phyloP scores from a whole-genome alignment of 2,329 filamentous ascomycete species.

The Talaromyces sp. region DNA sequence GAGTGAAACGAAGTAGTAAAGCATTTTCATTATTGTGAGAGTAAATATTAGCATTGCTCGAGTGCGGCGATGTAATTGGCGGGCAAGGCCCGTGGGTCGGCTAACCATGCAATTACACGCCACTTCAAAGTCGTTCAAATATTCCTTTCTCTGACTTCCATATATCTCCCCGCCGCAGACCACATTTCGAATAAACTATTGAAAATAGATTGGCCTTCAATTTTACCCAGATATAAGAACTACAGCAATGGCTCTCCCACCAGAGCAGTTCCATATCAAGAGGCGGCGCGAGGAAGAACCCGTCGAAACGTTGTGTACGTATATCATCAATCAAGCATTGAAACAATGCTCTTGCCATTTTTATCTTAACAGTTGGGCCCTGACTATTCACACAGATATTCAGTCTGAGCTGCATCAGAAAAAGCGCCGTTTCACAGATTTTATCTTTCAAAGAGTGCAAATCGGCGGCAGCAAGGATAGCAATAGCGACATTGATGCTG shows the following conservation, averaged over 20 bases:
- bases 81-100: neutral
- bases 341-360: no score
- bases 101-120: neutral
- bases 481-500: neutral
- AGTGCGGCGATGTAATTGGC: neutral
- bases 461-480: conserved; percentile 8
- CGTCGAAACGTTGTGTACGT: conserved; percentile 48
- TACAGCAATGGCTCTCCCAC: conserved; percentile 40
- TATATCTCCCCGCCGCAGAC: neutral
- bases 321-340: neutral
- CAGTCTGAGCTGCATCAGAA: conserved; percentile 39
- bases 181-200: neutral
- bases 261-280: conserved; percentile 51
- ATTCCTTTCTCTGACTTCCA: neutral
- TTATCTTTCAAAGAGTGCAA: conserved; percentile 40
- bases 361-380: neutral
- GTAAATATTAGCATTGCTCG: neutral
- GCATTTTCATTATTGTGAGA: no score
- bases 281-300: conserved; percentile 53
- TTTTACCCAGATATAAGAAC: neutral
- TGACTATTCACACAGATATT: conserved; percentile 30
- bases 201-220: neutral
- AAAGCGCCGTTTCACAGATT: conserved; percentile 46
- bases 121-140: neutral
- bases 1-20: no score